Evolutionary conservation across 1,284 basidiomycete species (phyloP).

Genomic region (Taiwanofungus camphoratus): DNA sequence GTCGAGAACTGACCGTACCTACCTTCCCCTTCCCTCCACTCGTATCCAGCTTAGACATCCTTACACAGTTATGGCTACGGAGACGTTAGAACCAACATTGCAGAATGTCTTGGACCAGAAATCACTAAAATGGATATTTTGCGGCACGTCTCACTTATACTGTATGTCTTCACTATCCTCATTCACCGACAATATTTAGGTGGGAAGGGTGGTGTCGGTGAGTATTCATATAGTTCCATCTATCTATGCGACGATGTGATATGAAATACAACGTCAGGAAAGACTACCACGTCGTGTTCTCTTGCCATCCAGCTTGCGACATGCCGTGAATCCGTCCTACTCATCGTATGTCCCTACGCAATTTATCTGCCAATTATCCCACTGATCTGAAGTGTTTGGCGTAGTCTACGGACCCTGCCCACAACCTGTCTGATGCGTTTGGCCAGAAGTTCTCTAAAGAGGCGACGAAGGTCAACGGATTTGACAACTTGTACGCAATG

Average conservation of each 20-base stretch:
- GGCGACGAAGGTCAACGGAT: conserved; percentile 98
- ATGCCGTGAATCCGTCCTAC: conserved; percentile 83
- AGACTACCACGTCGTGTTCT: conserved; percentile 94
- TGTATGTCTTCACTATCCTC: conserved; percentile 8
- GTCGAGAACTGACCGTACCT: not conserved
- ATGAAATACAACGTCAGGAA: conserved; percentile 54
- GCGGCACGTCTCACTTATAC: conserved; percentile 52
- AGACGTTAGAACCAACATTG: conserved; percentile 70
- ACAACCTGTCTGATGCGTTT: conserved; percentile 98
- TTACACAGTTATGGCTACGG: conserved; percentile 38
- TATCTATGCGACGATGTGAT: too few relatives aligned
- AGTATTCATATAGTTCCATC: too few relatives aligned
- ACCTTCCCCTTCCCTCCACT: not conserved
- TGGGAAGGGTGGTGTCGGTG: conserved; percentile 92
- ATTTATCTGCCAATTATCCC: not conserved
- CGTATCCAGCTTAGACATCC: not conserved
- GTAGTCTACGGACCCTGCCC: conserved; percentile 97
- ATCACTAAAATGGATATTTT: conserved; percentile 93
- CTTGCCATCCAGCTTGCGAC: conserved; percentile 91
- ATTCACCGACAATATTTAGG: conserved; percentile 40
- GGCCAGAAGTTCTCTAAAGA: conserved; percentile 99
- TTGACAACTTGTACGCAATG: conserved; percentile 97
- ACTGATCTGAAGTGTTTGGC: not conserved
- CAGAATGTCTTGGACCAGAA: conserved; percentile 89
- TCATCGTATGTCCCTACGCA: conserved; percentile 64